phyloP scores from a whole-genome alignment of 805 yeast species.

The Lachancea cidri region DNA sequence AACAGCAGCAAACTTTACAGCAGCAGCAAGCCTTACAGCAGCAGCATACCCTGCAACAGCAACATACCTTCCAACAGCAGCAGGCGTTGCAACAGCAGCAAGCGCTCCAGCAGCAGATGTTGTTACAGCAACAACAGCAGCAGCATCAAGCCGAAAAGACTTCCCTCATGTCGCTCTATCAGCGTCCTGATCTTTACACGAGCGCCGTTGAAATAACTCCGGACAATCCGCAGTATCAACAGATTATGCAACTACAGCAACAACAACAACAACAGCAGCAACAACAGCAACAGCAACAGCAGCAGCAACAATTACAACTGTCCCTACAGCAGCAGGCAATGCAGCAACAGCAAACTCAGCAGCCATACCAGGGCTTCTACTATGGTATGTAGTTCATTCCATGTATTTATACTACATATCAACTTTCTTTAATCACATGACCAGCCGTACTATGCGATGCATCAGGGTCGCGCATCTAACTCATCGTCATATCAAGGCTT shows the following conservation, averaged over 20 bases:
- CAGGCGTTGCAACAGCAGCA: constrained; percentile 13
- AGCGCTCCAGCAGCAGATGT: constrained; percentile 4
- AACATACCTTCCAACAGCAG: constrained; percentile 10
- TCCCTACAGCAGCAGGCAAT: constrained; percentile 10
- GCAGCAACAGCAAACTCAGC: constrained; percentile 14
- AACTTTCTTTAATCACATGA: background rate
- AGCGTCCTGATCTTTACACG: constrained; percentile 26
- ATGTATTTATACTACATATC: background rate
- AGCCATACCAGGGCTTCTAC: constrained; percentile 4
- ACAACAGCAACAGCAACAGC: constrained; percentile 19
- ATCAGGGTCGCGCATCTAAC: background rate
- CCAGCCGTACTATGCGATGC: background rate
- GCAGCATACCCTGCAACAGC: constrained; percentile 9
- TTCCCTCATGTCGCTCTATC: constrained; percentile 25
- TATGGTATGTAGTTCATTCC: background rate
- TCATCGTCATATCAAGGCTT: background rate
- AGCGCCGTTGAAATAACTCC: constrained; percentile 28
- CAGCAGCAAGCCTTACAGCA: constrained; percentile 17
- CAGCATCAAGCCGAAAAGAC: constrained; percentile 20
- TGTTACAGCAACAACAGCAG: constrained; percentile 9
- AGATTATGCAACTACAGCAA: constrained; percentile 23
- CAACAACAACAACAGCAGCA: constrained; percentile 20
- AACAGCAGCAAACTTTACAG: constrained; percentile 15
- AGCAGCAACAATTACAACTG: constrained; percentile 18
- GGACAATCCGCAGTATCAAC: constrained; percentile 28